Evolutionary conservation across 176 grass and related monocot genomes (phyloP), one percentile per base, ranked within the genome.

Genomic region (Thalia dealbata): DNA sequence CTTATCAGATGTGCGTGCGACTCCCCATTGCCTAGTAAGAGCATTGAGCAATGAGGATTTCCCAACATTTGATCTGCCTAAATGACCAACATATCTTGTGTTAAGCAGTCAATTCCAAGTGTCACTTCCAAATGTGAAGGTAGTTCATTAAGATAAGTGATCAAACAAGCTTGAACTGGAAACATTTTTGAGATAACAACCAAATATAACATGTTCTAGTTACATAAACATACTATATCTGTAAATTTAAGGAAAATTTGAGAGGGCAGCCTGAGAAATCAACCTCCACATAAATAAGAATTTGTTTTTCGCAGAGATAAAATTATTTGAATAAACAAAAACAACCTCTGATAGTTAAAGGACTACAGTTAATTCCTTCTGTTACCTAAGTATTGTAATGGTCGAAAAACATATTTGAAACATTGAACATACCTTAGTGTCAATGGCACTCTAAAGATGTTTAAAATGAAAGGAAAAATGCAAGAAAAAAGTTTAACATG

Each of bases 11-110:
- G 89, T 96, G 65, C 89, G 80, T 8, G 85, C 93, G n/a, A 96
- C 72, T 76, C 93, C 93, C 93, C 93, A 96, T 61, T 92, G 93
- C 81, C 93, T 92, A 63, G 93, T 92, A 52, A 97, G 83, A 84
- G 93, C 80, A 88, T 97, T 97, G 19, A 97, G 85, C 35, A 97
- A 76, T 9, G 93, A 97, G 0, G 89, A 90, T 70, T 97, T 92
- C 56, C 93, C 89, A 67, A 97, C 87, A 84, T 97, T 97, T 75
- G 93, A 92, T 78, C 86, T 86, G 24, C 93, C 89, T 97, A 81
- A 43, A 84, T 50, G 8, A 22, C 41, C 12, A 61, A 24, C 21
- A n/a, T 52, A 61, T 12, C 23, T 71, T 71, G 35, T 71, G 35
- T 71, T 48, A 48, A 61, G 23, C 52, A 61, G n/a, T 23, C 26